phyloP scores from a whole-genome alignment of 108 stramenopile species.

The Nitzschia palea region DNA sequence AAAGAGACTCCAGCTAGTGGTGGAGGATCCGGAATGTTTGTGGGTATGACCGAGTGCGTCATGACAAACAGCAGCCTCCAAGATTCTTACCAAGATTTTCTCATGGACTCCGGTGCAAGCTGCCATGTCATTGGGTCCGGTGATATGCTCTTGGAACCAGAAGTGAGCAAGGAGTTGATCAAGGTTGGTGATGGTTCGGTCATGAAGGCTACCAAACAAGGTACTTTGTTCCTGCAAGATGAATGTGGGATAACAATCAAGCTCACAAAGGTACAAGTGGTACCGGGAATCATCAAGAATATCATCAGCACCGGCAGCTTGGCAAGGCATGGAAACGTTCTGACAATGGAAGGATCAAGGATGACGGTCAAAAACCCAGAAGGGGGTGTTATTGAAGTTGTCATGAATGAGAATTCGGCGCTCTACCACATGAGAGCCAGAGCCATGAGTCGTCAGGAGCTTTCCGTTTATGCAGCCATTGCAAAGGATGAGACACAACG shows the following conservation, averaged over 20 bases:
- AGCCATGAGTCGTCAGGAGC: background rate
- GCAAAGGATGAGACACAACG: background rate
- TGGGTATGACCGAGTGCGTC: background rate
- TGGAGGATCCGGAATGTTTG: background rate
- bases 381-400: background rate
- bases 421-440: background rate
- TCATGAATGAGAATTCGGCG: background rate
- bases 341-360: too few species aligned
- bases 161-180: too few species aligned
- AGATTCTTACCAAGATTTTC: too few species aligned
- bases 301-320: background rate
- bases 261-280: background rate
- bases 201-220: background rate
- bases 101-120: too few species aligned
- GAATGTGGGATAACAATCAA: background rate
- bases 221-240: background rate
- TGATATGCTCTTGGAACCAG: too few species aligned
- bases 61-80: too few species aligned
- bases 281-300: background rate
- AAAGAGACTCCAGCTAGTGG: background rate
- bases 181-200: too few species aligned
- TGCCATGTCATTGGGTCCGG: too few species aligned
- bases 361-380: too few species aligned
- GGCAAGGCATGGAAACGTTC: too few species aligned
- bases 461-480: background rate